Evolutionary conservation across 1,139 yeast species (phyloP), one percentile per base, ranked within the genome.

Genomic region (Torulaspora globosa): DNA sequence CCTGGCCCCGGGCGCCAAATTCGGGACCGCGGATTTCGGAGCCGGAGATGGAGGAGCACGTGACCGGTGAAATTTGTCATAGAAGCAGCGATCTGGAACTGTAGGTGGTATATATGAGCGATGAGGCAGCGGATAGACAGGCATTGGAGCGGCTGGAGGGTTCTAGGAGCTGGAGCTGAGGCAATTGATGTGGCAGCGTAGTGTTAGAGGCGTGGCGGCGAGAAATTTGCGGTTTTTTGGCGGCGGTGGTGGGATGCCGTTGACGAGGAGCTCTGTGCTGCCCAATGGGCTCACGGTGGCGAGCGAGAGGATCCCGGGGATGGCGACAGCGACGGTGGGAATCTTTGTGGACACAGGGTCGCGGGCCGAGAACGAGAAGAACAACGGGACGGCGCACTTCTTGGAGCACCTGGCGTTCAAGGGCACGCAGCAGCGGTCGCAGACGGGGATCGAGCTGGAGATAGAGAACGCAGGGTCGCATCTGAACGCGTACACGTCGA

Each of bases 391-490:
- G 10, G 99, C 99, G 0, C 99, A 92, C 69, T 92, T 92, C 64
- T 72, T 92, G 48, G 99, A 92, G 68, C 99, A 92, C 69, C 73
- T 92, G 59, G 95, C 97, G 3, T 92, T 92, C 72, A 92, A 92
- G 70, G 99, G 99, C 28, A 92, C 98, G 12, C 70, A 76, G 46
- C 76, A 74, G 52, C 78, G 98, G 63, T 72, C 89, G n/a, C 97
- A 92, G 70, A 74, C 80, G 49, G 81, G 81, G 50, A 75, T 92
- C 47, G 99, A 92, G 68, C 73, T 90, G 43, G 98, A 92, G 68
- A 88, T 92, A 50, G 99, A 92, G 68, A 86, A 92, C 70, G 78
- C 92, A 64, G 99, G 99, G 3, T 90, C 96, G 28, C 98, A 92
- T 69, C 78, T 92, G 61, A 94, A 94, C 66, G 98, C 98, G 14